A percentile compares a stretch with the other conserved stretches of the same genome.
These are phyloP conservation scores for Sarcodon aspratus DNA, from an alignment of 768 basidiomycete species.

Conservation along the genomic window DNA sequence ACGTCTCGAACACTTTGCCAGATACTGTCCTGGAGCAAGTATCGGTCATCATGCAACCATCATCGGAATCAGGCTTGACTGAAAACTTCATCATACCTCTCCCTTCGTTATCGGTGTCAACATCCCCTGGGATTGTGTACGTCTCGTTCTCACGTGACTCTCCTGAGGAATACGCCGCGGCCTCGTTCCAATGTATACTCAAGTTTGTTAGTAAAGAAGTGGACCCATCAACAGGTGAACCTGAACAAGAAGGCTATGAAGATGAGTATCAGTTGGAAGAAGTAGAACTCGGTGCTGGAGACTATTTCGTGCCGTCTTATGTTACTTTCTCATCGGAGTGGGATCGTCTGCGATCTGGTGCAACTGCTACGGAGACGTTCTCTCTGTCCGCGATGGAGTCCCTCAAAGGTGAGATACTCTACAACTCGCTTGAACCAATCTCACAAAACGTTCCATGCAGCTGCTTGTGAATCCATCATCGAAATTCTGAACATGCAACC, in stretches of 20 bases:
- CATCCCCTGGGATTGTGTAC: constrained; percentile 80
- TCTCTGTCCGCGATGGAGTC: constrained; percentile 86
- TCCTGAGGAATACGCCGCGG: constrained; percentile 67
- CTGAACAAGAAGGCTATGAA: constrained; percentile 97
- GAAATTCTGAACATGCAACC: constrained; percentile 97
- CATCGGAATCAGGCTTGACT: constrained; percentile 60
- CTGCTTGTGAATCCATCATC: constrained; percentile 92
- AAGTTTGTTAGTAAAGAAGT: constrained; percentile 97
- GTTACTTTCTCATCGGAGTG: constrained; percentile 89
- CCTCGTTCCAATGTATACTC: constrained; percentile 83
- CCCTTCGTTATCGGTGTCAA: constrained; percentile 52
- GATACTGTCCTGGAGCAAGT: constrained; percentile 94
- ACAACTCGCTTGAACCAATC: constrained; percentile 5
- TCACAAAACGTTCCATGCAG: constrained; percentile 28
- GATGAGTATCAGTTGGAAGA: constrained; percentile 98
- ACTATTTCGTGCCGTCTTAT: constrained; percentile 95
- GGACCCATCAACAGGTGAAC: constrained; percentile 89
- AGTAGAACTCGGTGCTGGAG: constrained; percentile 84
- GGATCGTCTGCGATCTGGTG: constrained; percentile 77
- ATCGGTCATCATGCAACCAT: constrained; percentile 84
- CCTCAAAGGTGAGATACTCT: constrained; percentile 64
- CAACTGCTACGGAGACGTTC: constrained; percentile 86
- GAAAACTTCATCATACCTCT: constrained; percentile 95
- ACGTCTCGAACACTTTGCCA: constrained; percentile 92
- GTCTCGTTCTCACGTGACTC: constrained; percentile 84